Evolutionary conservation across 495 filamentous ascomycete species (phyloP).

Genomic region (Opeltia flavorubescens): DNA sequence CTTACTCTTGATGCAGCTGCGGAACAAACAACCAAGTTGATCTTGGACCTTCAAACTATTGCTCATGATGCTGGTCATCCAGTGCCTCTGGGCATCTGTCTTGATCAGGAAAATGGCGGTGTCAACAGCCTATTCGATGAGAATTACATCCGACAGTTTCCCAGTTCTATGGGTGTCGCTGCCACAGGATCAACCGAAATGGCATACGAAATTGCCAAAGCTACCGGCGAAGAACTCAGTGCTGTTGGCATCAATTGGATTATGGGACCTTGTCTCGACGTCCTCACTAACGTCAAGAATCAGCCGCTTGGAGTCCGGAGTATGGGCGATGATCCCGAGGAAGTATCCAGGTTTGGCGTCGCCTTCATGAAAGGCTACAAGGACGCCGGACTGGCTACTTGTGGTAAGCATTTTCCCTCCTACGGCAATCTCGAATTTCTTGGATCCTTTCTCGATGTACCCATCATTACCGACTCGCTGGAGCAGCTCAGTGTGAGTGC

Average conservation of each 20-base stretch:
- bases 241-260: conserved; percentile 86
- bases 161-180: conserved; percentile 80
- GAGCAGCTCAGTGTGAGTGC: conserved; percentile 76
- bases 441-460: conserved; percentile 72
- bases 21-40: conserved; percentile 65
- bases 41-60: conserved; percentile 75
- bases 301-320: conserved; percentile 77
- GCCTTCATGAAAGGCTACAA: conserved; percentile 82
- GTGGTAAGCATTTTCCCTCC: conserved; percentile 86
- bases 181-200: conserved; percentile 67
- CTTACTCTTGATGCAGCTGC: conserved; percentile 24
- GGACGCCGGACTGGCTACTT: conserved; percentile 68
- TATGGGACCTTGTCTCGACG: conserved; percentile 79
- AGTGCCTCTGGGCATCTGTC: conserved; percentile 66
- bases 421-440: conserved; percentile 89
- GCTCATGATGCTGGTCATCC: conserved; percentile 76
- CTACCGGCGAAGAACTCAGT: conserved; percentile 72
- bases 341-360: conserved; percentile 75
- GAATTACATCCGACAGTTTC: conserved; percentile 80
- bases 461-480: conserved; percentile 80
- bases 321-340: conserved; percentile 73
- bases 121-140: conserved; percentile 90
- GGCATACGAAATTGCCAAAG: conserved; percentile 69
- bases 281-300: conserved; percentile 74
- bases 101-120: conserved; percentile 90